Conservation (phyloP, 805 yeast genomes). For the Kockiozyma suomiensis region DNA sequence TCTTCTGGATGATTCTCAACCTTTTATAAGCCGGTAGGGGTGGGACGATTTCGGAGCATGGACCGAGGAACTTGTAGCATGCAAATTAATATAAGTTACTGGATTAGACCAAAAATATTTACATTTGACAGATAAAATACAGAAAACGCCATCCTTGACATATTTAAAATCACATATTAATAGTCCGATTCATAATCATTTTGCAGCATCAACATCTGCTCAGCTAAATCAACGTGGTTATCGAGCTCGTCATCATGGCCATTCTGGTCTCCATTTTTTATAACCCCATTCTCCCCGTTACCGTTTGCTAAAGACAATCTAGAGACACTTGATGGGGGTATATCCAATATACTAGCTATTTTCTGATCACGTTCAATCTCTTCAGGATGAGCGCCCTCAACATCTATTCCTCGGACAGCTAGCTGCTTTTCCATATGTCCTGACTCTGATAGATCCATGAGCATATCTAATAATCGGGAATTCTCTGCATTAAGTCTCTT, state of each 20-base stretch:
- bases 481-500: constrained; percentile 30
- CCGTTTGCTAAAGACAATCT: not conserved
- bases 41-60: too few relatives aligned
- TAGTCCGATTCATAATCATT: constrained; percentile 26
- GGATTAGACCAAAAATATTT: not conserved
- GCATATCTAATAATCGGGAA: constrained; percentile 26
- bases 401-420: constrained; percentile 12
- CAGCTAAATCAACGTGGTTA: constrained; percentile 1
- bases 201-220: constrained; percentile 18
- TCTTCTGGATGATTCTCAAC: not conserved
- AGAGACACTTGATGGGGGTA: not conserved
- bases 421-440: constrained; percentile 15
- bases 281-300: not conserved
- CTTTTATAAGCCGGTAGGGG: not conserved
- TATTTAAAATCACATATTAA: not conserved
- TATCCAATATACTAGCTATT: not conserved
- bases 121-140: not conserved
- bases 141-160: too few relatives aligned
- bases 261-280: not conserved
- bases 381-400: constrained; percentile 2
- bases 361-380: constrained; percentile 17
- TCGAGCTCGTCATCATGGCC: not conserved
- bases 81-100: too few relatives aligned
- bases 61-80: too few relatives aligned
- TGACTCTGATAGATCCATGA: constrained; percentile 28